phyloP scores from a whole-genome alignment of 345 rosid species.

The Populus simonii region DNA sequence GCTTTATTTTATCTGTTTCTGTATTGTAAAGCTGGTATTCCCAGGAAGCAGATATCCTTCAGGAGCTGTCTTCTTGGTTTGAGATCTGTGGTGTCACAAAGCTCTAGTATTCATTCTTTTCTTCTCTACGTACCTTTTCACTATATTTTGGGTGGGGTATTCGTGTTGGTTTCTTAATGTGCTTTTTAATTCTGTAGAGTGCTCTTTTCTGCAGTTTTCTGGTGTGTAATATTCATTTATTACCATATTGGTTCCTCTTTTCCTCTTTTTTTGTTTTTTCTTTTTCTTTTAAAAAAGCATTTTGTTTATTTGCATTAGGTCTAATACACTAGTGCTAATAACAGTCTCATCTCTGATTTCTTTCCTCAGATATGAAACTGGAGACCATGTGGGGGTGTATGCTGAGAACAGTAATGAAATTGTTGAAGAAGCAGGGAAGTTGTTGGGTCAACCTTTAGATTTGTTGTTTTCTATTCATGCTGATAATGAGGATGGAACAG shows the following conservation, averaged over 20 bases:
- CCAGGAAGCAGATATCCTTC: neutral
- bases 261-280: no score
- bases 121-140: neutral
- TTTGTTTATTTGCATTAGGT: neutral
- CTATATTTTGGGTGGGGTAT: neutral
- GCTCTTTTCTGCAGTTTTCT: slow-evolving; percentile 2
- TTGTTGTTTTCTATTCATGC: slow-evolving; percentile 68
- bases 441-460: slow-evolving; percentile 69
- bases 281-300: neutral
- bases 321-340: neutral
- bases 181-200: neutral
- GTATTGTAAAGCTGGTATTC: neutral
- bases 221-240: neutral
- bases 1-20: neutral
- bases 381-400: slow-evolving; percentile 71
- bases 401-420: slow-evolving; percentile 68
- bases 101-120: neutral
- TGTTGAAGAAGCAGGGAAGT: slow-evolving; percentile 68
- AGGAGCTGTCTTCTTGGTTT: neutral
- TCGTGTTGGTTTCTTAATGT: neutral
- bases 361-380: slow-evolving; percentile 67
- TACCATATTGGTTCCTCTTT: neutral
- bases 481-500: slow-evolving; percentile 72
- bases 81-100: neutral
- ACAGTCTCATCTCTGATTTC: neutral